Percentiles rank a stretch among this genome's conserved stretches.
Conservation (phyloP, 257 asterid species). For the Sherardia arvensis region DNA sequence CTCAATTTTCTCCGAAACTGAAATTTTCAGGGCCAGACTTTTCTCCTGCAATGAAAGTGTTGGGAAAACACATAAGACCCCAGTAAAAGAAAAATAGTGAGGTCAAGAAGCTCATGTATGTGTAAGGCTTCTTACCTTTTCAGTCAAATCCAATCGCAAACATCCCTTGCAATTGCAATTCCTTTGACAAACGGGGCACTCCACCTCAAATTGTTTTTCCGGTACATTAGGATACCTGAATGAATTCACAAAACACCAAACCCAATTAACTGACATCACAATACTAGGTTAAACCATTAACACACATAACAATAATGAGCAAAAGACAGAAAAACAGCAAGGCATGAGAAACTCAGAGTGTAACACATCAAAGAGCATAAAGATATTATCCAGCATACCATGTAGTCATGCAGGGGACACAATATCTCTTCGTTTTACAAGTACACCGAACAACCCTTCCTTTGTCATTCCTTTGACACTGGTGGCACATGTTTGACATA, state of each 20-base stretch:
- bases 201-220: constrained; percentile 55
- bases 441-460: constrained; percentile 73
- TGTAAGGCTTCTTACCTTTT: constrained; percentile 37
- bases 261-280: background rate
- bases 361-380: no score
- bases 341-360: no score
- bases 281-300: no score
- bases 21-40: constrained; percentile 22
- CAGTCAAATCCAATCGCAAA: constrained; percentile 61
- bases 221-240: constrained; percentile 72
- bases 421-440: constrained; percentile 56
- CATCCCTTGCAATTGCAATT: constrained; percentile 93
- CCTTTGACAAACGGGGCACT: constrained; percentile 69
- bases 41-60: constrained; percentile 25
- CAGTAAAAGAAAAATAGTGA: background rate
- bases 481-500: constrained; percentile 61
- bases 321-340: no score
- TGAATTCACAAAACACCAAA: constrained; percentile 4
- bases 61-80: background rate
- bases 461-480: constrained; percentile 81
- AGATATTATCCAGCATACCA: no score
- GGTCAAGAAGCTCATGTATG: constrained; percentile 8
- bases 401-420: constrained; percentile 57
- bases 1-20: constrained; percentile 29
- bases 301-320: no score